Percentiles rank a stretch among this genome's conserved stretches.
phyloP scores from a whole-genome alignment of 2,329 filamentous ascomycete species.

The Aureobasidium melanogenum region DNA sequence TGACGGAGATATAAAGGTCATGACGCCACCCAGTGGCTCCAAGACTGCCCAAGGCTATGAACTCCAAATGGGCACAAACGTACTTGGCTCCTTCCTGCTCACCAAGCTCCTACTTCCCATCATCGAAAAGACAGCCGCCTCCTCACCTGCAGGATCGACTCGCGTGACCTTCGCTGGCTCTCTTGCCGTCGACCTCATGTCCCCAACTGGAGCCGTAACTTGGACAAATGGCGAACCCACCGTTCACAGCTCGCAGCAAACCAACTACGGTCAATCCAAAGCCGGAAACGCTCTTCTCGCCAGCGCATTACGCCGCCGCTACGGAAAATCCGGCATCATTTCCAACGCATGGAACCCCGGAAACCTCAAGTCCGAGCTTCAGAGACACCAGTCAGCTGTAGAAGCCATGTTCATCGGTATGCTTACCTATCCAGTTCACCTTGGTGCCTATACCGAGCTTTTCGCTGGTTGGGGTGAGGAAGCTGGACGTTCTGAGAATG shows the following conservation, averaged over 20 bases:
- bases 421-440: slow-evolving; percentile 17
- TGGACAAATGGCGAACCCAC: slow-evolving; percentile 15
- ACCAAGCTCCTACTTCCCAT: slow-evolving; percentile 24
- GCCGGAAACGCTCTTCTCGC: slow-evolving; percentile 22
- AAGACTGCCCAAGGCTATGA: slow-evolving; percentile 21
- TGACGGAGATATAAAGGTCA: slow-evolving; percentile 15
- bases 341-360: slow-evolving; percentile 24
- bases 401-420: slow-evolving; percentile 12
- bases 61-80: slow-evolving; percentile 24
- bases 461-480: slow-evolving; percentile 23
- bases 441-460: slow-evolving; percentile 27
- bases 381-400: slow-evolving; percentile 18
- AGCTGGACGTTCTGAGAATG: slow-evolving; percentile 19
- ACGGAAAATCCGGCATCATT: slow-evolving; percentile 19
- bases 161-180: slow-evolving; percentile 25
- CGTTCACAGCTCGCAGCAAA: slow-evolving; percentile 14
- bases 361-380: slow-evolving; percentile 23
- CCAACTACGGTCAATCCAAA: slow-evolving; percentile 23
- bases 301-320: slow-evolving; percentile 10
- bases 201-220: slow-evolving; percentile 18
- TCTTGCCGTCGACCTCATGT: slow-evolving; percentile 17
- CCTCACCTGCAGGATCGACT: slow-evolving; percentile 18
- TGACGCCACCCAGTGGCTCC: slow-evolving; percentile 26
- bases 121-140: slow-evolving; percentile 19
- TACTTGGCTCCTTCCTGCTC: slow-evolving; percentile 26